phyloP scores from a whole-genome alignment of 108 stramenopile species.

The Cylindrotheca closterium region DNA sequence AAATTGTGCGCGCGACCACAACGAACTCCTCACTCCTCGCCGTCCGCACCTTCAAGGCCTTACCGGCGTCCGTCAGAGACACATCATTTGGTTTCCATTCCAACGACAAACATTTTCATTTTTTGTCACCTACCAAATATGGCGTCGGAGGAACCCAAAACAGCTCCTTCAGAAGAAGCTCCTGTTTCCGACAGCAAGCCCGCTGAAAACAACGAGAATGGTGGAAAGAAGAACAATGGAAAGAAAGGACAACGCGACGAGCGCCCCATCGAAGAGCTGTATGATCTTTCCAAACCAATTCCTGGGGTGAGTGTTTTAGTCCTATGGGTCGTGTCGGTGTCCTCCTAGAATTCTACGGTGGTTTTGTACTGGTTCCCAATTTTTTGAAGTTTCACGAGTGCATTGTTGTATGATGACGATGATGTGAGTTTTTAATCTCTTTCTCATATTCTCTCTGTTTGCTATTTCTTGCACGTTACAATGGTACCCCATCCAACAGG shows the following conservation, averaged over 20 bases:
- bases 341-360: constrained; percentile 13
- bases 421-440: background rate
- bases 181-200: constrained; percentile 18
- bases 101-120: too few species aligned
- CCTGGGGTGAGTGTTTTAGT: constrained; percentile 55
- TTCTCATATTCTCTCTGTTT: constrained; percentile 1
- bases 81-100: too few species aligned
- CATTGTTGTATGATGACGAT: background rate
- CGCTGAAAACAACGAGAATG: constrained; percentile 16
- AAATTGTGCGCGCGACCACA: too few species aligned
- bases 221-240: constrained; percentile 37
- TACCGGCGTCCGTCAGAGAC: too few species aligned
- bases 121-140: too few species aligned
- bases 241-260: constrained; percentile 36
- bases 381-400: too few species aligned
- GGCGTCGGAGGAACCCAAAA: constrained; percentile 25
- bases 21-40: too few species aligned
- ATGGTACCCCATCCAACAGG: constrained; percentile 26
- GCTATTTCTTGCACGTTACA: background rate
- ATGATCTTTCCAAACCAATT: constrained; percentile 84
- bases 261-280: constrained; percentile 73
- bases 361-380: background rate
- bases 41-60: too few species aligned
- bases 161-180: constrained; percentile 7
- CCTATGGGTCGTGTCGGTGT: background rate